A percentile compares a stretch with the other conserved stretches of the same genome.
Evolutionary conservation across 495 filamentous ascomycete species (phyloP).

Genomic region (Viridothelium virens): DNA sequence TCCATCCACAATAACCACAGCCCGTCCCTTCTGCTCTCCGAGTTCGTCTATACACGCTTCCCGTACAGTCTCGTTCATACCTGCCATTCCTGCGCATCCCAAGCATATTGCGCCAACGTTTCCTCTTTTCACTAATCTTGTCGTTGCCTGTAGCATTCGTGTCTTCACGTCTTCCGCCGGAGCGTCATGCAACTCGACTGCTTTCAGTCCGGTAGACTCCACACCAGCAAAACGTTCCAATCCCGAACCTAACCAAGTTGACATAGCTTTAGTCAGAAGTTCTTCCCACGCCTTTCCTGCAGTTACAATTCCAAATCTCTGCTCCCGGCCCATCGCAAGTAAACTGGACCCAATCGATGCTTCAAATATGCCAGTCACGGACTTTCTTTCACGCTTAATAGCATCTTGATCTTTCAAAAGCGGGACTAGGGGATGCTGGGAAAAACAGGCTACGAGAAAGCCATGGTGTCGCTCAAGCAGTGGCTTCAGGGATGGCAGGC

Average conservation of each 20-base stretch:
- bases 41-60: conserved; percentile 57
- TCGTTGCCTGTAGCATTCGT: conserved; percentile 58
- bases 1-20: conserved; percentile 73
- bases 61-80: conserved; percentile 72
- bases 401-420: conserved; percentile 43
- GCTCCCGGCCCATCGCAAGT: conserved; percentile 38
- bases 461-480: conserved; percentile 55
- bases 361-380: conserved; percentile 83
- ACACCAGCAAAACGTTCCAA: conserved; percentile 60
- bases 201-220: conserved; percentile 74
- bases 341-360: conserved; percentile 58
- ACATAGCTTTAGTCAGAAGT: conserved; percentile 57
- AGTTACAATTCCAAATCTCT: conserved; percentile 80
- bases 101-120: conserved; percentile 60
- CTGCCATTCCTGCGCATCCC: conserved; percentile 88
- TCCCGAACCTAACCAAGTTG: conserved; percentile 43
- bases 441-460: conserved; percentile 83
- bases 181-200: conserved; percentile 68
- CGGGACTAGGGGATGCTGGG: conserved; percentile 71
- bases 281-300: conserved; percentile 78
- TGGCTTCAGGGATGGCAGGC: conserved; percentile 47
- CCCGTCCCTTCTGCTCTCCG: conserved; percentile 50
- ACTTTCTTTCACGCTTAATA: conserved; percentile 36
- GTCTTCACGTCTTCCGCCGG: conserved; percentile 53
- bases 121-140: conserved; percentile 50